phyloP scores from a whole-genome alignment of 345 rosid genomes.

The Salix caprea region DNA sequence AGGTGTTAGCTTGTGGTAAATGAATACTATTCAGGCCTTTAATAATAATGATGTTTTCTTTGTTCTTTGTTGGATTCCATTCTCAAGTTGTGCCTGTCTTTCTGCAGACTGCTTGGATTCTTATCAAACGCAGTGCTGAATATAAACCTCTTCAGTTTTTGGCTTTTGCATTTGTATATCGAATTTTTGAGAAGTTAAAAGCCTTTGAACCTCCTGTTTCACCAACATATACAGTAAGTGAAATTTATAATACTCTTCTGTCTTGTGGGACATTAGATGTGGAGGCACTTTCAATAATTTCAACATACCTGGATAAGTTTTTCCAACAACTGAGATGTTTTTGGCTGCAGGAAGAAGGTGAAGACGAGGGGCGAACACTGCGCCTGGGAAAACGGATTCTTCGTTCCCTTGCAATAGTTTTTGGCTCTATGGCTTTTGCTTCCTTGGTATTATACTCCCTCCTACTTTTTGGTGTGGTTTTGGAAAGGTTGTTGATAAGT shows the following conservation, averaged over 20 bases:
- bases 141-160: slow-evolving; percentile 94
- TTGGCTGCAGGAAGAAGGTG: slow-evolving; percentile 83
- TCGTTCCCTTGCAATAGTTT: slow-evolving; percentile 80
- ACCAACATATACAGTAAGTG: slow-evolving; percentile 67
- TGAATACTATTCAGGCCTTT: not conserved
- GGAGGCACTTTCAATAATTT: not conserved
- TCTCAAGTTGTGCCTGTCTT: slow-evolving; percentile 12
- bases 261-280: not conserved
- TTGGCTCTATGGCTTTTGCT: slow-evolving; percentile 71
- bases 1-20: not conserved
- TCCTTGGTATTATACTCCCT: slow-evolving; percentile 63
- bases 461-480: not conserved
- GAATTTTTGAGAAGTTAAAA: slow-evolving; percentile 88
- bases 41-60: not conserved
- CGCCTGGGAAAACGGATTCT: slow-evolving; percentile 85
- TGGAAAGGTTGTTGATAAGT: not conserved
- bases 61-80: not conserved
- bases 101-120: slow-evolving; percentile 82
- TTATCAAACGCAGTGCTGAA: slow-evolving; percentile 63
- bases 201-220: slow-evolving; percentile 67
- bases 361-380: slow-evolving; percentile 66
- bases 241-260: not conserved
- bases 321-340: slow-evolving; percentile 19
- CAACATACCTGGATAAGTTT: not conserved
- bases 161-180: slow-evolving; percentile 83